Base-by-base conservation (phyloP, 805 yeast species). In the Nakazawaea populi region DNA sequence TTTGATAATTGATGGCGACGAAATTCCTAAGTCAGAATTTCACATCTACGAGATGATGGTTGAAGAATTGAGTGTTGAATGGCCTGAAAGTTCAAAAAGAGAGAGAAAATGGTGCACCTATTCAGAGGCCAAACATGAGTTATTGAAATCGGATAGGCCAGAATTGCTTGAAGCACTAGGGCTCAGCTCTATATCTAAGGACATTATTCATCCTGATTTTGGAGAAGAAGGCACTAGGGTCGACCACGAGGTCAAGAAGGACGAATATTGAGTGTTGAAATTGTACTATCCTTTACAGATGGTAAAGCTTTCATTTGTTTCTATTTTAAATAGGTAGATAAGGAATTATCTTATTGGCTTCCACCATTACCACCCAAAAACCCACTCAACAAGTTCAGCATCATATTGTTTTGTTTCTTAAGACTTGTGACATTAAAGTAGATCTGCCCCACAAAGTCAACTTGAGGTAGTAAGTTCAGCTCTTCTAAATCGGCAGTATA, bases 21-120 rank as follows among this genome's bases (percentile, higher is more conserved):
- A 55, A 39, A 67, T 68, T 35, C 96, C 96, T 2, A 73, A 87
- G 55, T 75, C 91, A n/a, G 96, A 89, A 64, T 92, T 84, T 61
- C 94, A 90, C 63, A 86, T 92, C 63, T 94, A 76, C 65, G 96
- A 92, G 65, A 75, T 92, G 86, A 61, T 64, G 12, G 81, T 85
- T 2, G 75, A 66, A 12, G 70, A 76, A 47, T 70, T 87, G 54
- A 75, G 75, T 42, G 75, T 71, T 1, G 73, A 64, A 28, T 94
- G 91, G 86, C 99, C 99, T 0, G 99, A 94, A 67, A 57, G 64
- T 12, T 49, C 68, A 12, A 69, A 69, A 52, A 75, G 99, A 52
- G 70, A 73, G 34, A 70, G 98, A 49, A 71, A 80, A 52, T 89
- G 97, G 96, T 84, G 87, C 63, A 73, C 78, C 2, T 87, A 79